A percentile compares a stretch with the other conserved stretches of the same genome.
These are phyloP conservation scores for Yamadazyma insecticola DNA, from an alignment of 805 yeast species.

Conservation along the genomic window DNA sequence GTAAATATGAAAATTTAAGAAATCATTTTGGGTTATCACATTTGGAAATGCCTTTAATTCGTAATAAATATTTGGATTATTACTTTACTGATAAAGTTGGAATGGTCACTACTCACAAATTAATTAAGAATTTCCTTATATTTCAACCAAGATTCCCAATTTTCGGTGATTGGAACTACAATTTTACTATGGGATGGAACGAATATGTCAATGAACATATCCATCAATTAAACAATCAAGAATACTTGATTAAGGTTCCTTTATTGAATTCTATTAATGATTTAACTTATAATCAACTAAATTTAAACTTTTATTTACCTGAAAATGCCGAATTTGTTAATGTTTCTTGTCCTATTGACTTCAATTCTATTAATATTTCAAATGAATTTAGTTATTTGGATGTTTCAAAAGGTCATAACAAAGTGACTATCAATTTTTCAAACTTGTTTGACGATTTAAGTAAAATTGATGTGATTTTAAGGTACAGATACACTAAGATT, in stretches of 20 bases:
- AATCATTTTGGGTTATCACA: constrained; percentile 58
- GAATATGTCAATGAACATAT: constrained; percentile 52
- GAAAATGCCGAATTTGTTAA: constrained; percentile 70
- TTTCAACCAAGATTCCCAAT: constrained; percentile 89
- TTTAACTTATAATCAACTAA: constrained; percentile 59
- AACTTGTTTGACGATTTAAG: constrained; percentile 69
- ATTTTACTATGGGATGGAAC: constrained; percentile 95
- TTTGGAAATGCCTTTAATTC: constrained; percentile 52
- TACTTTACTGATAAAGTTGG: constrained; percentile 91
- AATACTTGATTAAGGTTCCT: constrained; percentile 63
- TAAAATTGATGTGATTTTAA: constrained; percentile 50
- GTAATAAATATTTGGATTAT: constrained; percentile 42
- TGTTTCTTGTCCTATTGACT: constrained; percentile 52
- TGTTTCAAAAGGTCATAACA: constrained; percentile 70
- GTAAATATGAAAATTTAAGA: constrained; percentile 42
- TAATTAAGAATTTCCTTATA: constrained; percentile 42
- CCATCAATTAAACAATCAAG: constrained; percentile 35
- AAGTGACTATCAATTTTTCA: constrained; percentile 53
- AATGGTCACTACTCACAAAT: constrained; percentile 74
- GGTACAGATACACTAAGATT: constrained; percentile 54
- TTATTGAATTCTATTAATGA: constrained; percentile 68
- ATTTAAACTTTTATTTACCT: constrained; percentile 68
- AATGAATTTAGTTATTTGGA: constrained; percentile 64
- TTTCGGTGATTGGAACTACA: constrained; percentile 94
- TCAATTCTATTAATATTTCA: constrained; percentile 24